Base-by-base conservation (phyloP, 106 monocot species). In the Amphibolis antarctica region DNA sequence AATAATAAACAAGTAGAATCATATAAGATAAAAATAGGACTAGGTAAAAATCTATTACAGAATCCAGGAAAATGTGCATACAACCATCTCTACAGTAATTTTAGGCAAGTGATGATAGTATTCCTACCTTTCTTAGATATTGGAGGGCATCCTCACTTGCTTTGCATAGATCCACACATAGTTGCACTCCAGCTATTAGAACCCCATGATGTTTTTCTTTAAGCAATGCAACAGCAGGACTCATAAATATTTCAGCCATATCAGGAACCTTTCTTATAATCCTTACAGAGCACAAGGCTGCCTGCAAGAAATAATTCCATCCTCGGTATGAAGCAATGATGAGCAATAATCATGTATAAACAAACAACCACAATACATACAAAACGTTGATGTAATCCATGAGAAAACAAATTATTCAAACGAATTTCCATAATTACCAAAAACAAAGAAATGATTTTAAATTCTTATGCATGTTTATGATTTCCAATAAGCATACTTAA, bases 181-280 rank as follows among this genome's bases (percentile, higher is more conserved):
- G 86, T 67, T 90, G 86, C 61, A 98, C 86, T 42, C 80, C 86
- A 76, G 90, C 63, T 71, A 98, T 84, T 44, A 98, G 67, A 66
- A 90, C 96, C 46, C 96, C 96, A 74, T 98, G 96, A 77, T 98
- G 96, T 29, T 98, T 98, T 77, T 98, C 96, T 75, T 90, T 98
- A 28, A 98, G 82, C 57, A 90, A 79, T 46, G 70, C 63, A 74
- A 72, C 76, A 63, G 96, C 96, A 68, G 74, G 69, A 28, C 67
- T 67, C 84, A 85, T 98, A 55, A 98, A 86, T 62, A 87, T 98
- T 63, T 98, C 96, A 21, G 96, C 81, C 67, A 98, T 72, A 49
- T 98, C 96, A 57, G 96, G 84, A 62, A 98, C 96, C 80, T 98
- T 98, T 64, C 90, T 80, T 74, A 90, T 66, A 73, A 98, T 98